These are phyloP conservation scores for Platanus orientalis DNA, from an alignment of 164 flowering plant species.

Conservation along the genomic window DNA sequence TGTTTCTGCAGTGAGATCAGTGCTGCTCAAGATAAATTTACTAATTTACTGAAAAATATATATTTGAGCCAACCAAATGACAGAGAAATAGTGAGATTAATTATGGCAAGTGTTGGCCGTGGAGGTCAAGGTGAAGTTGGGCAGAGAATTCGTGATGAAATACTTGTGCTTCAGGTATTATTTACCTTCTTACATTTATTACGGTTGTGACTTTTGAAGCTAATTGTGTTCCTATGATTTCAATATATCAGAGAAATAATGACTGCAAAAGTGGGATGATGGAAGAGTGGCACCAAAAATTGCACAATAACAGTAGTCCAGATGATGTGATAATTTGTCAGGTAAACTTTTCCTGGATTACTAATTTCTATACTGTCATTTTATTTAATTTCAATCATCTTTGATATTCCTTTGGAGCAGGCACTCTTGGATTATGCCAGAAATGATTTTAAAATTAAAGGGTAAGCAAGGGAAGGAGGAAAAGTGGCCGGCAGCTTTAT, in stretches of 20 bases:
- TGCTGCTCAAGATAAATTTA: slow-evolving; percentile 29
- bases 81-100: slow-evolving; percentile 23
- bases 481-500: no score
- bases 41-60: slow-evolving; percentile 21
- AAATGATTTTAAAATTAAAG: slow-evolving; percentile 22
- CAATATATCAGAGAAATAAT: slow-evolving; percentile 25
- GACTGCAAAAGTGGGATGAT: slow-evolving; percentile 36
- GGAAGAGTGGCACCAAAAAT: slow-evolving; percentile 37
- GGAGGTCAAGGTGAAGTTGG: slow-evolving; percentile 33
- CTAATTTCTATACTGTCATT: background rate
- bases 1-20: slow-evolving; percentile 26
- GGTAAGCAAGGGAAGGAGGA: no score
- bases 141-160: slow-evolving; percentile 30
- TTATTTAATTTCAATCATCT: background rate
- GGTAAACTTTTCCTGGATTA: slow-evolving; percentile 15
- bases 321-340: slow-evolving; percentile 32
- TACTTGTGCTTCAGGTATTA: slow-evolving; percentile 26
- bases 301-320: slow-evolving; percentile 30
- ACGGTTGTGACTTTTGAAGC: background rate
- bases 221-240: background rate
- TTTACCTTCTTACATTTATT: background rate
- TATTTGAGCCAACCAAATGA: slow-evolving; percentile 21
- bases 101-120: slow-evolving; percentile 26
- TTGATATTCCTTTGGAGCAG: slow-evolving; percentile 15
- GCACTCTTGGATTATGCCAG: slow-evolving; percentile 28